A percentile compares a stretch with the other conserved stretches of the same genome.
These are phyloP conservation scores for Mycena belliarum DNA, from an alignment of 768 basidiomycete genomes.

Conservation along the genomic window DNA sequence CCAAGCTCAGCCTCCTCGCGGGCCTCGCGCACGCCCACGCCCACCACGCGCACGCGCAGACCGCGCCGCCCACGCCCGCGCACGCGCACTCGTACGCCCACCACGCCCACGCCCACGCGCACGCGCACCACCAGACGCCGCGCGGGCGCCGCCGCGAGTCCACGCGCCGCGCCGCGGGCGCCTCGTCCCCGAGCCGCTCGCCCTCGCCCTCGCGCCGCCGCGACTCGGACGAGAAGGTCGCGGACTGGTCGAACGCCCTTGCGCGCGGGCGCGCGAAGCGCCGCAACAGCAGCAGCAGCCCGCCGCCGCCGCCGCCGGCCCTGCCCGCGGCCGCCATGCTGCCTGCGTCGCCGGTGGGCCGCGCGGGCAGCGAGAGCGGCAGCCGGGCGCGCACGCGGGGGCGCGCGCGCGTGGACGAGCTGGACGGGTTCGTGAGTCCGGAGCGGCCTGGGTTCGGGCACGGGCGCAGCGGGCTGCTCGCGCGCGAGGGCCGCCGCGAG, in stretches of 20 bases:
- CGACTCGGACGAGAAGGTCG: slow-evolving; percentile 38
- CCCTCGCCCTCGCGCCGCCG: slow-evolving; percentile 39
- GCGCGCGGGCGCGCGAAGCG: slow-evolving; percentile 42
- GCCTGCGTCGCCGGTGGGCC: not conserved
- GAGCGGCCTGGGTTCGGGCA: slow-evolving; percentile 62
- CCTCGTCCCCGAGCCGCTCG: slow-evolving; percentile 30
- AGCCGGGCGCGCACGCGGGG: slow-evolving; percentile 47
- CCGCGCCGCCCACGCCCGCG: slow-evolving; percentile 52
- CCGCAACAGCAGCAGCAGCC: slow-evolving; percentile 40
- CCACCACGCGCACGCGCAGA: not conserved
- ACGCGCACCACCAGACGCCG: slow-evolving; percentile 38
- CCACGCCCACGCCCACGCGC: slow-evolving; percentile 44
- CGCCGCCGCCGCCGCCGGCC: slow-evolving; percentile 39
- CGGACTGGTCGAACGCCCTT: slow-evolving; percentile 48
- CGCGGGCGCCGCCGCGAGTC: slow-evolving; percentile 47
- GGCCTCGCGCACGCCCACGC: slow-evolving; percentile 23
- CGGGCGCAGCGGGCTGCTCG: slow-evolving; percentile 64
- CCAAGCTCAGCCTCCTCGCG: slow-evolving; percentile 44
- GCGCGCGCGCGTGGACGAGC: slow-evolving; percentile 53
- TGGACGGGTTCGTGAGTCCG: slow-evolving; percentile 45
- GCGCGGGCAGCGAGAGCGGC: slow-evolving; percentile 22
- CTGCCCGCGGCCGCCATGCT: too few relatives aligned
- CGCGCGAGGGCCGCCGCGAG: slow-evolving; percentile 35
- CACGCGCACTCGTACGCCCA: slow-evolving; percentile 31
- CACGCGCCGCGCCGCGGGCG: slow-evolving; percentile 34